These are phyloP conservation scores for Tricholoma saponaceum DNA, from an alignment of 768 basidiomycete species.

Conservation along the genomic window DNA sequence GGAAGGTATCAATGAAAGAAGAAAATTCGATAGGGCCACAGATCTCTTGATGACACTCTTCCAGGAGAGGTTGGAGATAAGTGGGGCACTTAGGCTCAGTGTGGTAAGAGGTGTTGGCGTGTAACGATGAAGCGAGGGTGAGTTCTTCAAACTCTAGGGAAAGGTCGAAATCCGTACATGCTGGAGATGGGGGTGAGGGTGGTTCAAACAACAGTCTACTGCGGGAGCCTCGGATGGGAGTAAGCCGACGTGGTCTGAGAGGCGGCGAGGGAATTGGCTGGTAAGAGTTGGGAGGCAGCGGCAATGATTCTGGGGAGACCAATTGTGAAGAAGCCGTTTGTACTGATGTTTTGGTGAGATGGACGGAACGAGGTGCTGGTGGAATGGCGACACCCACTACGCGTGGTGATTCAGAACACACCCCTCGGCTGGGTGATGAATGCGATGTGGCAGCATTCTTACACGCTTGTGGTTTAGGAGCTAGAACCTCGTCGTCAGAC, in stretches of 20 bases:
- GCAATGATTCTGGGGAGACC: constrained; percentile 6
- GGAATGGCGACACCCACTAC: constrained; percentile 42
- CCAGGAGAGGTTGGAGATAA: constrained; percentile 61
- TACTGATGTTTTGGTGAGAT: constrained; percentile 8
- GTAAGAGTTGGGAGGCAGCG: constrained; percentile 12
- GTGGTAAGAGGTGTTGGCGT: constrained; percentile 11
- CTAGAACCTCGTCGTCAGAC: constrained; percentile 20
- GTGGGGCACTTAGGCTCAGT: constrained; percentile 36
- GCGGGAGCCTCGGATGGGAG: constrained; percentile 54
- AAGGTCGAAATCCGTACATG: constrained; percentile 50
- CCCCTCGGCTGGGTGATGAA: constrained; percentile 7
- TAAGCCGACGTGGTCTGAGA: constrained; percentile 56
- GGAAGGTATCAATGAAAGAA: constrained; percentile 78
- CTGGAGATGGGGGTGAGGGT: constrained; percentile 53
- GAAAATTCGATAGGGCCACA: constrained; percentile 71
- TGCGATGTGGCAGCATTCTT: constrained; percentile 3
- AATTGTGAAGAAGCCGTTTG: constrained; percentile 1
- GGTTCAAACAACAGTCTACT: constrained; percentile 38
- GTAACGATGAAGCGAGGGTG: constrained; percentile 25
- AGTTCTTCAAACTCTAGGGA: constrained; percentile 47
- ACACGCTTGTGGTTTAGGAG: constrained; percentile 9
- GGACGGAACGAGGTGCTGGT: constrained; percentile 27
- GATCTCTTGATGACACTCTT: constrained; percentile 64
- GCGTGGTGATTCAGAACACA: constrained; percentile 11
- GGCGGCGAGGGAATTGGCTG: constrained; percentile 25